Conservation (phyloP, 2,329 filamentous ascomycete genomes). For the Fusarium stilboides region DNA sequence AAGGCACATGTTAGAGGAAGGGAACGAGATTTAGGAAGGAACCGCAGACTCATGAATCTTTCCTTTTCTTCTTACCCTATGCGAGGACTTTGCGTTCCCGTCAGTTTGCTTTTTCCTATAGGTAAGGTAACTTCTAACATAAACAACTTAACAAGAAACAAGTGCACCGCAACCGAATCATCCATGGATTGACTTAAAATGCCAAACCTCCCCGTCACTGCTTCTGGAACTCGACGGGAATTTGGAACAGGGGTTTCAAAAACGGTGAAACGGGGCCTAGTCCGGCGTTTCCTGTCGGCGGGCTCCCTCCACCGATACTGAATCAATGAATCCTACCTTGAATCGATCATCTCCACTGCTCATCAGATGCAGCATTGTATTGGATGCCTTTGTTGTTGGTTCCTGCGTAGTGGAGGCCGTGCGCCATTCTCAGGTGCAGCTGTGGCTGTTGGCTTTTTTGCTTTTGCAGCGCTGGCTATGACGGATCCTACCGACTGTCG, state of each 20-base stretch:
- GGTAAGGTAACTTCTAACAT: constrained; percentile 5
- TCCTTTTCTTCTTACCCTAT: constrained; percentile 1
- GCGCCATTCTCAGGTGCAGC: constrained; percentile 20
- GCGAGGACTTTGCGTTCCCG: constrained; percentile 16
- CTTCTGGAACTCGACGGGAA: background rate
- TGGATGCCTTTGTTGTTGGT: constrained; percentile 16
- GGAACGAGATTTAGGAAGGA: background rate
- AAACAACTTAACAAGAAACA: background rate
- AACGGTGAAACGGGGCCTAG: constrained; percentile 33
- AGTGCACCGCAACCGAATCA: constrained; percentile 1
- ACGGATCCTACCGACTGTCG: constrained; percentile 8
- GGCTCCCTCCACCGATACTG: background rate
- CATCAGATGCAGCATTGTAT: constrained; percentile 1
- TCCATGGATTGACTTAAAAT: constrained; percentile 12
- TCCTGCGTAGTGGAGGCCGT: constrained; percentile 24
- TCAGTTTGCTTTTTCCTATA: background rate
- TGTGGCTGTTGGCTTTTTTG: constrained; percentile 19
- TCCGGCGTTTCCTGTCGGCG: constrained; percentile 2
- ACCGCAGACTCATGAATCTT: background rate
- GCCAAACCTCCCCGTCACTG: constrained; percentile 1
- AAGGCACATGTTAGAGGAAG: background rate
- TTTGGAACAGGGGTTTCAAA: constrained; percentile 11
- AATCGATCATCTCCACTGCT: constrained; percentile 5
- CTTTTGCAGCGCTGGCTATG: constrained; percentile 6
- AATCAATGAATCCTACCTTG: constrained; percentile 17